phyloP scores from a whole-genome alignment of 2,329 filamentous ascomycete species.

The Leptographium galeiforme region DNA sequence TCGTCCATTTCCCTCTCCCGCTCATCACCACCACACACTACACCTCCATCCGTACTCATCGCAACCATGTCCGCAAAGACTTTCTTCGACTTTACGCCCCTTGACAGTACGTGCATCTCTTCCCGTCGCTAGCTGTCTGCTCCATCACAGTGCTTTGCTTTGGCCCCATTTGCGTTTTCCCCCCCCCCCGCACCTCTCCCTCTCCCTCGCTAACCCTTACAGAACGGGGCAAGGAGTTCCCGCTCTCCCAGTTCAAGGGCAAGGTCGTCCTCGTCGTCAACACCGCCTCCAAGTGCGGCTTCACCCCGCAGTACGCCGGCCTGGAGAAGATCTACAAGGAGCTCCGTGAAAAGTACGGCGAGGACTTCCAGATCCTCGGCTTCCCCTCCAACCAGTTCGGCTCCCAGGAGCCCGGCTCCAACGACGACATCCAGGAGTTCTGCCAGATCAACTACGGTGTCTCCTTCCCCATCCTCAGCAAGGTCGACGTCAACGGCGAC shows the following conservation, averaged over 20 bases:
- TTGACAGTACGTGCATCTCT: conserved; percentile 53
- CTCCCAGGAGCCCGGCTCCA: conserved; percentile 70
- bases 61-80: conserved; percentile 44
- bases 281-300: conserved; percentile 96
- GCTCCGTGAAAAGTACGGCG: conserved; percentile 53
- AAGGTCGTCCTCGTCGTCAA: conserved; percentile 96
- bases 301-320: conserved; percentile 87
- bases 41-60: background rate
- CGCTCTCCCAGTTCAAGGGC: conserved; percentile 61
- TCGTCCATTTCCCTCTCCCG: too few species aligned
- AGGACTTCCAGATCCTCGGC: conserved; percentile 76
- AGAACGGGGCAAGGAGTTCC: conserved; percentile 63
- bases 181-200: background rate
- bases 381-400: conserved; percentile 99
- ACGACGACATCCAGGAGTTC: conserved; percentile 70
- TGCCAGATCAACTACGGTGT: conserved; percentile 94
- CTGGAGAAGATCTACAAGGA: conserved; percentile 84
- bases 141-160: background rate
- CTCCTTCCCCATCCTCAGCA: conserved; percentile 78
- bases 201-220: background rate
- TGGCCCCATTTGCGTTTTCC: background rate
- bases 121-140: too few species aligned
- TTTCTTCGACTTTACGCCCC: conserved; percentile 76
- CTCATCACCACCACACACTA: too few species aligned
- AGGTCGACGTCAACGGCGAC: conserved; percentile 88